Conservation (phyloP, 179 eudicot species). For the Spinacia oleracea region DNA sequence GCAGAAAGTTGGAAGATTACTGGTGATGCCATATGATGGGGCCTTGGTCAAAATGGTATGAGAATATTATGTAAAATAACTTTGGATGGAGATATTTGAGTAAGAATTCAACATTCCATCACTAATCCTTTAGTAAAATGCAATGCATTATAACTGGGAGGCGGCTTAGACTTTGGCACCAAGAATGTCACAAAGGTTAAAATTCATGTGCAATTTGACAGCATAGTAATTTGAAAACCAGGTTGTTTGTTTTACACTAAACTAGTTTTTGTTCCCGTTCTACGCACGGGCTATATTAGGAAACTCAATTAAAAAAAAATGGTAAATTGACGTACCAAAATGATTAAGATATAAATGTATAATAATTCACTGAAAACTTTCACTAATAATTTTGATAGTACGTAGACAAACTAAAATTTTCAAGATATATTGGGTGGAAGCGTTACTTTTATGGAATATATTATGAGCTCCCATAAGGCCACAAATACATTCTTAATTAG, state of each 20-base stretch:
- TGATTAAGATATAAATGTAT: no score
- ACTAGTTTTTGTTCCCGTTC: no score
- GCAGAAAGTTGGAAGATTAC: slow-evolving; percentile 1
- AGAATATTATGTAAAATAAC: neutral
- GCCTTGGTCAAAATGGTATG: neutral
- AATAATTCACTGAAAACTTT: no score
- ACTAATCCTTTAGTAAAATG: slow-evolving; percentile 9
- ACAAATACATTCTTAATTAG: no score
- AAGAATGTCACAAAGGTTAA: neutral
- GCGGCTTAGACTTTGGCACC: slow-evolving; percentile 1
- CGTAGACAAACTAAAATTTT: no score
- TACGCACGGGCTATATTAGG: no score
- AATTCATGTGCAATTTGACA: neutral
- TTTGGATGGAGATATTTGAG: neutral
- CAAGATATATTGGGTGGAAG: no score
- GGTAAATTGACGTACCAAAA: no score
- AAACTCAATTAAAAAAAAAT: no score
- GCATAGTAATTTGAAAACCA: neutral
- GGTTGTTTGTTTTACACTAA: neutral
- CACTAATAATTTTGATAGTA: no score
- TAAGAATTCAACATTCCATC: slow-evolving; percentile 9
- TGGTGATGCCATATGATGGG: neutral
- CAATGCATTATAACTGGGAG: slow-evolving; percentile 1
- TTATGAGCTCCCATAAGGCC: no score
- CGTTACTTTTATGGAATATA: no score